Conservation (phyloP, 1,284 basidiomycete genomes). For the Laetiporus sulphureus region DNA sequence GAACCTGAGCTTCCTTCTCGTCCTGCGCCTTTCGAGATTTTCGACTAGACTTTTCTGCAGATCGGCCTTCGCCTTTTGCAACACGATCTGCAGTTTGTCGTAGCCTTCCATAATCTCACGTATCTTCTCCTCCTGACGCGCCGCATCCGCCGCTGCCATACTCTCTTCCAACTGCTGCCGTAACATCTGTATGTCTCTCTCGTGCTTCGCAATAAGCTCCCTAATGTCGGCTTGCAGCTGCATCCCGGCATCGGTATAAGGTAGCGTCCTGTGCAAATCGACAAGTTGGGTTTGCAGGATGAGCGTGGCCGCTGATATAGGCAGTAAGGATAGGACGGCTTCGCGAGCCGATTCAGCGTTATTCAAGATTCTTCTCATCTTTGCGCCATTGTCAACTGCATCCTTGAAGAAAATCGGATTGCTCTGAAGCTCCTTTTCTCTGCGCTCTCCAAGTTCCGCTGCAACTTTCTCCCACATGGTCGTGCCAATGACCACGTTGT, state of each 20-base stretch:
- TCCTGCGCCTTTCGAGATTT: too few species aligned
- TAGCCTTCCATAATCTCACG: not conserved
- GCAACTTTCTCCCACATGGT: constrained; percentile 21
- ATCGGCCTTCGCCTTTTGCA: too few species aligned
- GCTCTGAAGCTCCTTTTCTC: constrained; percentile 1
- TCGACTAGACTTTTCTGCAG: too few species aligned
- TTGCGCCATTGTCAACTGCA: constrained; percentile 10
- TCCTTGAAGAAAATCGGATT: constrained; percentile 11
- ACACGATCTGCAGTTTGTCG: not conserved
- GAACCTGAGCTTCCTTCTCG: too few species aligned
- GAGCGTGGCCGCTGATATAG: constrained; percentile 2
- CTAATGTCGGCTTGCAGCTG: constrained; percentile 7
- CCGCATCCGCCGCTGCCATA: constrained; percentile 3
- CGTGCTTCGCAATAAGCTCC: constrained; percentile 6
- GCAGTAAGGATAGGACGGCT: constrained; percentile 2
- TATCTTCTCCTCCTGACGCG: constrained; percentile 7
- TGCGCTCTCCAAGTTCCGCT: not conserved
- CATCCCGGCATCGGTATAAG: constrained; percentile 5
- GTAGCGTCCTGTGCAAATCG: constrained; percentile 4
- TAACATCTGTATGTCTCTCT: constrained; percentile 5
- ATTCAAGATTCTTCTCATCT: constrained; percentile 9
- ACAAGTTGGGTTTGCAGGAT: constrained; percentile 10
- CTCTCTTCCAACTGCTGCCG: constrained; percentile 7
- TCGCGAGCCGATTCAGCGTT: constrained; percentile 4
- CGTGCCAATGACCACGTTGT: constrained; percentile 21